These are phyloP conservation scores for Geosmithia morbida DNA, from an alignment of 2,329 filamentous ascomycete genomes.

Conservation along the genomic window DNA sequence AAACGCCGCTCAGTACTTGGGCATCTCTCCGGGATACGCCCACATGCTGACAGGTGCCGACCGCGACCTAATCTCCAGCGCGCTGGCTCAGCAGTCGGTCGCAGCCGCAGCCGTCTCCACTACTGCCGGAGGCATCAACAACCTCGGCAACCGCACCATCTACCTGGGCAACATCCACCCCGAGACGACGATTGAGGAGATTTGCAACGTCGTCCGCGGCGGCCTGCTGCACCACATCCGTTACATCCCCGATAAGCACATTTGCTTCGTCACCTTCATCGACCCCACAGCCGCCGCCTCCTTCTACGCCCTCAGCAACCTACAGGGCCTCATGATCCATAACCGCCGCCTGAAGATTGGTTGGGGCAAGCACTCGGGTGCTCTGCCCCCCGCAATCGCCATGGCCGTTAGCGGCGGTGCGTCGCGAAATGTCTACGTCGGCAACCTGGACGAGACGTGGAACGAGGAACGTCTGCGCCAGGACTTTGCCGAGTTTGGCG, in stretches of 20 bases:
- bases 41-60: conserved; percentile 94
- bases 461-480: conserved; percentile 89
- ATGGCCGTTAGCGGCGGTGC: conserved; percentile 91
- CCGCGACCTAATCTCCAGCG: conserved; percentile 90
- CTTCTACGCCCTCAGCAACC: conserved; percentile 93
- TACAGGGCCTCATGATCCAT: conserved; percentile 98
- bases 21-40: conserved; percentile 91
- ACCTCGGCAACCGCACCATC: conserved; percentile 92
- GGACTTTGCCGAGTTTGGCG: conserved; percentile 93
- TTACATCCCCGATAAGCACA: conserved; percentile 99
- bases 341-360: conserved; percentile 96
- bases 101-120: conserved; percentile 94
- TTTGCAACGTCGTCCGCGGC: conserved; percentile 95
- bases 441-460: conserved; percentile 95
- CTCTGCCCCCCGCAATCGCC: conserved; percentile 87
- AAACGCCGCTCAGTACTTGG: conserved; percentile 94
- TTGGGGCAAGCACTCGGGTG: conserved; percentile 98
- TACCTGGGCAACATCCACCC: conserved; percentile 98
- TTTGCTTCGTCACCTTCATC: conserved; percentile 99
- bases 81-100: conserved; percentile 92
- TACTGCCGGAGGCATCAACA: conserved; percentile 91
- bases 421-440: conserved; percentile 96
- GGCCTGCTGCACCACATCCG: conserved; percentile 94
- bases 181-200: conserved; percentile 97
- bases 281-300: conserved; percentile 95